Conservation (phyloP, 768 basidiomycete genomes). For the Lyophyllum shimeji region DNA sequence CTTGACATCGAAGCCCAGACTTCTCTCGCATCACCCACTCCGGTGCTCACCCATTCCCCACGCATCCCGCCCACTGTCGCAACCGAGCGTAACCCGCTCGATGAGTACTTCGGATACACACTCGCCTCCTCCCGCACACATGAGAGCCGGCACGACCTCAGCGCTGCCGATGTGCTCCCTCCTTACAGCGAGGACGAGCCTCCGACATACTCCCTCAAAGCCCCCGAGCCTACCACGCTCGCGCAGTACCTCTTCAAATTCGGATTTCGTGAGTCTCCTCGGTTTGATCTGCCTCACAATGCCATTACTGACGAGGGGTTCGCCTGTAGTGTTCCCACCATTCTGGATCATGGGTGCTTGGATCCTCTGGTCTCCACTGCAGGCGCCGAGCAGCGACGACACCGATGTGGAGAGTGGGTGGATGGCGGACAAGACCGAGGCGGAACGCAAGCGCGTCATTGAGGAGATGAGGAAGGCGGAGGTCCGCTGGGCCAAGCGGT, state of each 20-base stretch:
- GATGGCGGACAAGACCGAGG: slow-evolving; percentile 56
- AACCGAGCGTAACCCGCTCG: slow-evolving; percentile 23
- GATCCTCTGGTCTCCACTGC: slow-evolving; percentile 56
- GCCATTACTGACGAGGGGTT: background rate
- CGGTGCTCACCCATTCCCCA: slow-evolving; percentile 19
- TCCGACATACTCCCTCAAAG: slow-evolving; percentile 32
- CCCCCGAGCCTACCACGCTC: slow-evolving; percentile 50
- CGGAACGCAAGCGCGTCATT: slow-evolving; percentile 47
- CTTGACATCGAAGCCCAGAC: slow-evolving; percentile 16
- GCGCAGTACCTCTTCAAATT: slow-evolving; percentile 64
- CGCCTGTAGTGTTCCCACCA: slow-evolving; percentile 51
- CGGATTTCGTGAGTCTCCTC: slow-evolving; percentile 50
- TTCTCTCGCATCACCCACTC: slow-evolving; percentile 11
- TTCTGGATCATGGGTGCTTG: slow-evolving; percentile 62
- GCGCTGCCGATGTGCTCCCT: slow-evolving; percentile 37
- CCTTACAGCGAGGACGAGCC: slow-evolving; percentile 45
- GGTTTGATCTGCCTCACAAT: background rate
- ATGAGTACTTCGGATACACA: slow-evolving; percentile 38
- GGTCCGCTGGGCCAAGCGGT: slow-evolving; percentile 57
- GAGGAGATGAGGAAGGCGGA: slow-evolving; percentile 47
- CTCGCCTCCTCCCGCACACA: slow-evolving; percentile 31
- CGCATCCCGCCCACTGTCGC: slow-evolving; percentile 18
- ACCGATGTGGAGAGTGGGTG: slow-evolving; percentile 32
- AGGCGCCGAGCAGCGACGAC: slow-evolving; percentile 33
- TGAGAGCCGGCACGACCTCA: slow-evolving; percentile 42